Percentiles rank a stretch among this genome's conserved stretches.
Evolutionary conservation across 2,329 filamentous ascomycete species (phyloP).

Genomic region (Xenoacremonium recifei): DNA sequence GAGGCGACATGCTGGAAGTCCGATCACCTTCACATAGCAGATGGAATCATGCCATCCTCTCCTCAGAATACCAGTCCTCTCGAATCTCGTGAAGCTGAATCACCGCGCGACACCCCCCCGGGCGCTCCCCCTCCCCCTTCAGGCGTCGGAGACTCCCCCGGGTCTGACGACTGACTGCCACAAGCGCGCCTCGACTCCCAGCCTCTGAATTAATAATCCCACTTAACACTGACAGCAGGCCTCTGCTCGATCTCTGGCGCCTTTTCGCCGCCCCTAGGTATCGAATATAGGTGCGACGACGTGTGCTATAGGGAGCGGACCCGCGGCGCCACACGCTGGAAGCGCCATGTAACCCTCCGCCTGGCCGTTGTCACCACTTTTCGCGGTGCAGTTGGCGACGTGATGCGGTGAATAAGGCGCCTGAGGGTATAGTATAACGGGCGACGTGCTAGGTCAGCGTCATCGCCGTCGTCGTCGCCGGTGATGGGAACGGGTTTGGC

Average conservation of each 20-base stretch:
- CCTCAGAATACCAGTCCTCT: neutral
- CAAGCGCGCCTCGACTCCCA: neutral
- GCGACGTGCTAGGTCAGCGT: neutral
- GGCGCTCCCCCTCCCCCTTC: neutral
- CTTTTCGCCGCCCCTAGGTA: neutral
- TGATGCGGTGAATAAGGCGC: neutral
- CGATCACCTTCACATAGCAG: neutral
- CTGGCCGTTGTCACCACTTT: neutral
- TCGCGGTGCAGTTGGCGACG: neutral
- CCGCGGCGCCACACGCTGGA: neutral
- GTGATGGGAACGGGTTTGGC: neutral
- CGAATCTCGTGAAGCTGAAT: neutral
- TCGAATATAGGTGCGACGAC: neutral
- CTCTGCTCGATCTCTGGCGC: neutral
- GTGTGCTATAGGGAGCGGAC: slow-evolving; percentile 1
- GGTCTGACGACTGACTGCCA: neutral
- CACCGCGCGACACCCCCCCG: neutral
- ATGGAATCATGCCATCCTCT: neutral
- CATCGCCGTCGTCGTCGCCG: neutral
- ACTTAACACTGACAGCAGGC: too few species aligned
- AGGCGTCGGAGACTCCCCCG: neutral
- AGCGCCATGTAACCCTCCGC: slow-evolving; percentile 2
- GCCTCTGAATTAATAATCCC: neutral
- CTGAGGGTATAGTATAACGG: neutral
- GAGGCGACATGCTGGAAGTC: too few species aligned